Conservation (phyloP, 768 basidiomycete species). For the Phaeotremella fagi region DNA sequence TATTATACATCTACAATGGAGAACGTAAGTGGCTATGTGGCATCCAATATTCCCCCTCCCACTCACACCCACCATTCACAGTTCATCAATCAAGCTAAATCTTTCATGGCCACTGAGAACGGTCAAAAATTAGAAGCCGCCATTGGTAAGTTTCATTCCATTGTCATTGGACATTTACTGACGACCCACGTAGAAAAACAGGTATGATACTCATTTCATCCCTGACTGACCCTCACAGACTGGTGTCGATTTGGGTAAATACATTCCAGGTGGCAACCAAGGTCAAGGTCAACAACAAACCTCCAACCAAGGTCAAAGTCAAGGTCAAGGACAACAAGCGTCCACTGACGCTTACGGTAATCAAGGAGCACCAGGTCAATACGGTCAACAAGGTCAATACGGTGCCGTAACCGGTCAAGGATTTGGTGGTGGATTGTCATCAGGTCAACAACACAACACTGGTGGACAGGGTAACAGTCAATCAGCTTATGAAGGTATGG, state of each 20-base stretch:
- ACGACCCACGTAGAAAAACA: neutral
- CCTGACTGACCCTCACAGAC: neutral
- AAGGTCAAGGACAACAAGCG: neutral
- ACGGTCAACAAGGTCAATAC: conserved; percentile 17
- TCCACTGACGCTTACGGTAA: conserved; percentile 22
- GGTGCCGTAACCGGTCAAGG: conserved; percentile 22
- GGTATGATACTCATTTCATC: neutral
- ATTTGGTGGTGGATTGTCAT: conserved; percentile 18
- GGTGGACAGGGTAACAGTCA: conserved; percentile 7
- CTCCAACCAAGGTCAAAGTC: neutral
- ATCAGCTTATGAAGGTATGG: conserved; percentile 22
- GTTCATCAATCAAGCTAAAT: conserved; percentile 27
- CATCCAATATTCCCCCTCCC: neutral
- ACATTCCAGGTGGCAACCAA: conserved; percentile 8
- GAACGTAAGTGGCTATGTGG: conserved; percentile 7
- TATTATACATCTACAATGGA: conserved; percentile 10
- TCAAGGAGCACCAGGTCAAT: conserved; percentile 19
- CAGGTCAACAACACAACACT: neutral
- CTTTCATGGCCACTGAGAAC: conserved; percentile 23
- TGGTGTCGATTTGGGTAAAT: neutral
- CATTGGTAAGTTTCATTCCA: conserved; percentile 11
- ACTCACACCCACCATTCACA: neutral
- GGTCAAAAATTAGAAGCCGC: conserved; percentile 19
- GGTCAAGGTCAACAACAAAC: neutral
- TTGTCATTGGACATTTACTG: neutral